Evolutionary conservation across 257 asterid species (phyloP), one percentile per base, ranked within the genome.

Genomic region (Orobanche coerulescens): DNA sequence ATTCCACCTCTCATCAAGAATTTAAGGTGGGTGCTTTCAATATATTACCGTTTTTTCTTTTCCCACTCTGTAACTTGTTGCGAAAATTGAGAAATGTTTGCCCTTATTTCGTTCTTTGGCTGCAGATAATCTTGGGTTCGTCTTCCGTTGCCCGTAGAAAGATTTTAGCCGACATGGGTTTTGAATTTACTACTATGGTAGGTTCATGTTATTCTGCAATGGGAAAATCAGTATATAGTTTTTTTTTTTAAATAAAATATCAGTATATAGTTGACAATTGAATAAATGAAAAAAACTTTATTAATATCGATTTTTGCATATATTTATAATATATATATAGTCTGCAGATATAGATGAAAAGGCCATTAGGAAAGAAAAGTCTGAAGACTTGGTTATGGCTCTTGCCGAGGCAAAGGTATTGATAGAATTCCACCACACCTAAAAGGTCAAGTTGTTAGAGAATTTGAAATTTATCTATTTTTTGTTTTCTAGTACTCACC

Each of bases 341-440:
- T 70, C 89, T 66, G 97, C 97, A 69, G 97, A 91, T 76, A 87
- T 91, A 33, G 97, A 91, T 64, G 97, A 91, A 78, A 91, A 83
- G 73, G 94, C 87, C 59, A 90, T 85, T 58, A 79, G 96, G 34
- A 81, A 76, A 64, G 97, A 87, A 44, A 85, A 85, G 75, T 89
- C 97, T 2, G 96, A 91, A 62, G 97, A 91, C 58, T 83, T 91
- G 78, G 97, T 91, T 39, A 73, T 87, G 91, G 82, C 84, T 73
- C 81, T 91, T 78, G 97, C 96, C 11, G 85, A 83, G 77, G 97
- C 96, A 14, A 91, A 91, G 95, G 96, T 90, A 52, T 31, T 56
- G n/a, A n/a, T n/a, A n/a, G n/a, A n/a, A n/a, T n/a, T n/a, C n/a
- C n/a, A n/a, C n/a, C n/a, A n/a, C n/a, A n/a, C n/a, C n/a, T n/a